Evolutionary conservation across 192 early-diverging fungal species (phyloP), one percentile per base, ranked within the genome.

Genomic region (Coemansia sp.): DNA sequence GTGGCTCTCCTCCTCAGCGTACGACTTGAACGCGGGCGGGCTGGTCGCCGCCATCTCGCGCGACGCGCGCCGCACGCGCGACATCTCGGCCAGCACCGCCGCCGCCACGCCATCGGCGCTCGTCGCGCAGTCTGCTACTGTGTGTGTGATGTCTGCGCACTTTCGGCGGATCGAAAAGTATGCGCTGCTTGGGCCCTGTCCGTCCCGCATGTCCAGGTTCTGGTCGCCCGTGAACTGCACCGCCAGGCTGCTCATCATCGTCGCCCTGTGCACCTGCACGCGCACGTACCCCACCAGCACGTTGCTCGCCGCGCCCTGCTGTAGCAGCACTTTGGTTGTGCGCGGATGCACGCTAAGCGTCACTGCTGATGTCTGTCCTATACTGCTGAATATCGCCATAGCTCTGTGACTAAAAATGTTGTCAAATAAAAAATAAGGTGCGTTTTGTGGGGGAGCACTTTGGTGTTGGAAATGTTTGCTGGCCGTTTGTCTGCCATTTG

Each of bases 321-420:
- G 67, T 0, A 70, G 53, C 18, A 77, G 52, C 14, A 77, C 62
- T 19, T 62, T 60, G 27, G 63, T 70, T 7, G 73, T 77, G 28
- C 58, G 63, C 14, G 73, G 64, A 27, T 69, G 64, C 8, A 77
- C 54, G n/a, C 49, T 66, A 28, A 73, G 21, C 11, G 29, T 33
- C 8, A 53, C 29, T 22, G 54, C 45, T 8, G 54, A 21, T 4
- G 6, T 44, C 27, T 32, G 50, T 12, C 49, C 45, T 29, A 21
- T 48, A 23, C 45, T 38, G 12, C 31, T 33, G 33, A 60, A 60
- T 32, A 60, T 50, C 30, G 33, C 19, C 22, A 47, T 58, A 22
- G n/a, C n/a, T n/a, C n/a, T n/a, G n/a, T n/a, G n/a, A n/a, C n/a
- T 8, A 38, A 38, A 38, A 38, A 16, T 38, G 11, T 2, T 16